Conservation (phyloP, 805 yeast species). For the Wickerhamiella parazyma region DNA sequence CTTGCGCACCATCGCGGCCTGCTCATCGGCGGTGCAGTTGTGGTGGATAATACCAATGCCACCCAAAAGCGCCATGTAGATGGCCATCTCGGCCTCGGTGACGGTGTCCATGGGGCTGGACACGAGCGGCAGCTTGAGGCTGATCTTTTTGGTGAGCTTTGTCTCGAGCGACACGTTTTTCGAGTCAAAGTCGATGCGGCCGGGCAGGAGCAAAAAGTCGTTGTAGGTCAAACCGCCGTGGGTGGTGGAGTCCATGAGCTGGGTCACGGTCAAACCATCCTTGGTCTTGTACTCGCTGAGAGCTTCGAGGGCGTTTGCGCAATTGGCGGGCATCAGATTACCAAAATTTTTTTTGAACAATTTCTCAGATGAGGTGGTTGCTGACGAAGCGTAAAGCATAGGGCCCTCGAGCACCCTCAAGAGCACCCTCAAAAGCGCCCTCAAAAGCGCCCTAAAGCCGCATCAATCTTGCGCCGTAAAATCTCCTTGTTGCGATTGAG, state of each 20-base stretch:
- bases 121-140: constrained; percentile 85
- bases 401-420: too few species aligned
- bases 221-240: constrained; percentile 97
- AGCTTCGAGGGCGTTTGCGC: constrained; percentile 42
- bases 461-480: neutral
- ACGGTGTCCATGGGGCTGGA: constrained; percentile 99
- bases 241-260: constrained; percentile 75
- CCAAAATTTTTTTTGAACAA: constrained; percentile 3
- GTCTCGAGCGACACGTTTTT: constrained; percentile 65
- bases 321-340: constrained; percentile 2
- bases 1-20: constrained; percentile 94
- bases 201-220: constrained; percentile 90
- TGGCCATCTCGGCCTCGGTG: constrained; percentile 95
- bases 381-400: too few species aligned
- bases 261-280: constrained; percentile 76
- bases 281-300: constrained; percentile 50
- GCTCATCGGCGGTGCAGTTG: constrained; percentile 92
- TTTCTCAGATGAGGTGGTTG: neutral
- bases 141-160: constrained; percentile 78
- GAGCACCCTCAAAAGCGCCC: too few species aligned
- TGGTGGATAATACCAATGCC: constrained; percentile 98
- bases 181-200: constrained; percentile 81
- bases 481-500: neutral
- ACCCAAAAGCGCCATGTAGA: constrained; percentile 94
- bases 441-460: too few species aligned